Base-by-base conservation (phyloP, 192 early-diverging fungal genomes). In the Backusella macrospora region DNA sequence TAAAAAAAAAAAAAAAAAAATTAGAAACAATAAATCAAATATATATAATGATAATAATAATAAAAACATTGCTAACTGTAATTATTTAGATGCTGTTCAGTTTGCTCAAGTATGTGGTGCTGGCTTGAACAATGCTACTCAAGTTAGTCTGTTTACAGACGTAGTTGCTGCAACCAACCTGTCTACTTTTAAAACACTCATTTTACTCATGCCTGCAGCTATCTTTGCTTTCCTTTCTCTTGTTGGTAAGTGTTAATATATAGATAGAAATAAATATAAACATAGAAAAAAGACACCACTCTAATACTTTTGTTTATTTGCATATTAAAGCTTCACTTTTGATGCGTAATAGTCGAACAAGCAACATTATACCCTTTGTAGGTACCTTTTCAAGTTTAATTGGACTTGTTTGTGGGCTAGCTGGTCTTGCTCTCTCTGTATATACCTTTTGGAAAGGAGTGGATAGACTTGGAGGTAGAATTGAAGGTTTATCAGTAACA, bases 71-170 rank as follows among this genome's bases (percentile, higher is more conserved):
- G 26, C 52, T 59, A 59, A 59, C 52, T 59, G 23, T 59, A 59
- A 59, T 59, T 59, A 23, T 59, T 42, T 66, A 68, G 67, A 47
- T 34, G 43, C 67, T 8, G 8, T 47, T 46, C 67, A 68, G 45
- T 68, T 68, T 68, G 67, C 67, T 44, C 42, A 68, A 21, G 42
- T 43, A 47, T 68, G 67, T 68, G 67, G 67, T 47, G 67, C 67
- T 14, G 67, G 44, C 29, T 46, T 68, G 26, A 62, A 29, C 16
- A 44, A 72, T 12, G 13, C 42, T n/a, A 26, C 39, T 38, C 26
- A 18, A 16, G 43, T 72, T 3, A 44, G 18, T 29, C 21, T 45
- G 9, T 46, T 64, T 23, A 63, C 38, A 18, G 71, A 62, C n/a
- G 23, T 72, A 4, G 55, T 63, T 70, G 15, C 29, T 34, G 49